These are phyloP conservation scores for Plectosphaerella cucumerina DNA, from an alignment of 2,329 filamentous ascomycete genomes.

Conservation along the genomic window DNA sequence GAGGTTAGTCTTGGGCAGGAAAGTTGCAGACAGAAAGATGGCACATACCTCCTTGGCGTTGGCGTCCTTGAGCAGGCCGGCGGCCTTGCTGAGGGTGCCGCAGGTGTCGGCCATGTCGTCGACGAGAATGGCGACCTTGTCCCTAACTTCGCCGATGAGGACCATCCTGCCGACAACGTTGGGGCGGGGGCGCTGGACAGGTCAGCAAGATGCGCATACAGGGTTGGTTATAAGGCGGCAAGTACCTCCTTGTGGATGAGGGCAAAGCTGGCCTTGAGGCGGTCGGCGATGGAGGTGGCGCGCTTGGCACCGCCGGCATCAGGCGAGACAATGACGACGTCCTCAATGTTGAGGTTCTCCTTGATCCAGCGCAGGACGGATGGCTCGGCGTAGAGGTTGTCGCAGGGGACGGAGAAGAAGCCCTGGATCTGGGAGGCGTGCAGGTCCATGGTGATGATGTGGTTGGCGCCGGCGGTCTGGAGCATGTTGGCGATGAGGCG, in stretches of 20 bases:
- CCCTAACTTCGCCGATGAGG: slow-evolving; percentile 88
- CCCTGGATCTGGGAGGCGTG: slow-evolving; percentile 84
- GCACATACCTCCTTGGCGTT: slow-evolving; percentile 72
- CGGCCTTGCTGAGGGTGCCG: slow-evolving; percentile 79
- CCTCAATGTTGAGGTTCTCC: slow-evolving; percentile 68
- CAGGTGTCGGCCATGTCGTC: slow-evolving; percentile 98
- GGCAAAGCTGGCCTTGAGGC: slow-evolving; percentile 77
- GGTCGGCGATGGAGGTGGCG: slow-evolving; percentile 81
- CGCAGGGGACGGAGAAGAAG: slow-evolving; percentile 71
- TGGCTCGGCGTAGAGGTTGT: slow-evolving; percentile 80
- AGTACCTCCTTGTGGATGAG: slow-evolving; percentile 77
- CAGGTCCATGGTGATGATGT: slow-evolving; percentile 80
- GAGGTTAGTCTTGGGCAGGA: not conserved
- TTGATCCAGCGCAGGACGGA: slow-evolving; percentile 80
- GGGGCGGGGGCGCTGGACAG: slow-evolving; percentile 58
- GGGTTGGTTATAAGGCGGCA: not conserved
- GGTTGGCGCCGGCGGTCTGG: slow-evolving; percentile 70
- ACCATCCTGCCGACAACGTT: slow-evolving; percentile 91
- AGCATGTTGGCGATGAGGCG: slow-evolving; percentile 92
- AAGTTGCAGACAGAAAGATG: not conserved
- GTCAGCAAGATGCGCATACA: not conserved
- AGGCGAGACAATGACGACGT: slow-evolving; percentile 82
- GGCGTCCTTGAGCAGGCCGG: slow-evolving; percentile 80
- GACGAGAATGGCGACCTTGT: slow-evolving; percentile 91
- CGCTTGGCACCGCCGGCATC: slow-evolving; percentile 85